A percentile compares a stretch with the other conserved stretches of the same genome.
These are phyloP conservation scores for Trypanosoma melophagium DNA, from an alignment of 208 protist genomes.

Conservation along the genomic window DNA sequence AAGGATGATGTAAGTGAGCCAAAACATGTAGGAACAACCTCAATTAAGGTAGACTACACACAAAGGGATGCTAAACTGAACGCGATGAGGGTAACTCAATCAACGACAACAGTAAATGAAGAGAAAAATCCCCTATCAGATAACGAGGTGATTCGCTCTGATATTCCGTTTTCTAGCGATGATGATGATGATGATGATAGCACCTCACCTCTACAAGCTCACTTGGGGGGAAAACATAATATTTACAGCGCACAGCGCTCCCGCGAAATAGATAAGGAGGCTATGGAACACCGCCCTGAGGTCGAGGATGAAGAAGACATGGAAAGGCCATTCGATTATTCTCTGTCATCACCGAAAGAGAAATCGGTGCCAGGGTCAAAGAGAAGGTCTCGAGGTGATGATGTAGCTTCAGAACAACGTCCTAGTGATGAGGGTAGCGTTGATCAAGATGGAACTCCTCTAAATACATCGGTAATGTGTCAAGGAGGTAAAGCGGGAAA, in stretches of 20 bases:
- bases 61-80: background rate
- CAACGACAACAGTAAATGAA: background rate
- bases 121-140: too few species aligned
- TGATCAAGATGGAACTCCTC: background rate
- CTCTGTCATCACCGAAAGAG: background rate
- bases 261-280: background rate
- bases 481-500: too few species aligned
- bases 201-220: constrained; percentile 12
- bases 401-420: background rate
- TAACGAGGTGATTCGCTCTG: too few species aligned
- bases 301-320: constrained; percentile 3
- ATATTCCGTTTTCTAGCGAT: too few species aligned
- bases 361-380: background rate
- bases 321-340: background rate
- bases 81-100: background rate
- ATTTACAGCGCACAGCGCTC: constrained; percentile 10
- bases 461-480: background rate
- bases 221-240: constrained; percentile 20
- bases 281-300: background rate
- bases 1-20: background rate
- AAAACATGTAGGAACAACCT: too few species aligned
- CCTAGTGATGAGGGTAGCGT: background rate
- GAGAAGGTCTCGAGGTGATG: background rate
- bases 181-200: constrained; percentile 19
- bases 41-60: too few species aligned